Evolutionary conservation across 805 yeast species (phyloP), one percentile per base, ranked within the genome.

Genomic region (Priceomyces castillae): DNA sequence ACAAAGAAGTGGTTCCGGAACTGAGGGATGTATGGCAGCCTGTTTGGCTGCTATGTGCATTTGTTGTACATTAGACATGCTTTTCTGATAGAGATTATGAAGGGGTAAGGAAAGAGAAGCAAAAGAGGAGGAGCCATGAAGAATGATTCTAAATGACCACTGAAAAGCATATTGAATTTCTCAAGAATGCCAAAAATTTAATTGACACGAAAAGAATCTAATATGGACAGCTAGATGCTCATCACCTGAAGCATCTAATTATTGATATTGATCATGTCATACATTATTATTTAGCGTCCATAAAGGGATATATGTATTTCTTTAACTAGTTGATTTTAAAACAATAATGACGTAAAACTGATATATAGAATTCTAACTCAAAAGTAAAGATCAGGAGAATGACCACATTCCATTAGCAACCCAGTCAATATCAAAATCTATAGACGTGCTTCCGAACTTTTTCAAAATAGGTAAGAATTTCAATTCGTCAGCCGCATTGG

Each of bases 11-110:
- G 43, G 56, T 20, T 46, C 50, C 28, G 61, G 61, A 30, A 48
- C 48, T 38, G 58, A 52, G 19, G 53, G 57, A 11, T 68, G 73
- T 50, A 64, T 71, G 49, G 66, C 65, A 58, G 73, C 62, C 12
- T 70, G 75, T 52, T 62, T 68, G 50, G 76, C 65, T 14, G 74
- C 74, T 2, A 48, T 70, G 37, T 62, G 67, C 64, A 46, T 71
- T 38, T 71, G 76, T 51, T 71, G 74, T 55, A 61, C 67, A 11
- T 57, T 61, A 39, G 67, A 62, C 49, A 56, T 56, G 48, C 40
- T 62, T 20, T 61, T 57, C 37, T 57, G 47, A 38, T 7, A 3
- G 19, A 5, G 5, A 33, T n/a, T 28, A n/a, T 28, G 5, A 28
- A 28, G 9, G 25, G 25, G 25, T 9, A 22, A 22, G 9, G 25